A percentile compares a stretch with the other conserved stretches of the same genome.
These are phyloP conservation scores for Boletus barrowsii DNA, from an alignment of 768 basidiomycete genomes.

Conservation along the genomic window DNA sequence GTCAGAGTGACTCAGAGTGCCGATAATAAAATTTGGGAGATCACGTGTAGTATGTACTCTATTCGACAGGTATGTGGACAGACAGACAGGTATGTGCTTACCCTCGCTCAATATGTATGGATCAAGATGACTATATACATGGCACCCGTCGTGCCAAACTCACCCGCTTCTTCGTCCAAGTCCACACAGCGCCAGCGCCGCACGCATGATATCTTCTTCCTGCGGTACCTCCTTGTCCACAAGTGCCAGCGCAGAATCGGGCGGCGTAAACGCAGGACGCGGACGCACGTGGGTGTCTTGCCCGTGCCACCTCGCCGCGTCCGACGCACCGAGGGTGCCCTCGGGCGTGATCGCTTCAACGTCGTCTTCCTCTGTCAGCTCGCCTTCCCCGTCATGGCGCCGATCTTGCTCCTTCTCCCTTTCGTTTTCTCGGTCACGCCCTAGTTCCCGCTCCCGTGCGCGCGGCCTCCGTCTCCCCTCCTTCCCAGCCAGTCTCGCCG, in stretches of 20 bases:
- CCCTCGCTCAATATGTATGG: too few relatives aligned
- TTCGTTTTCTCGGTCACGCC: not conserved
- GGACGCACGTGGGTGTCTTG: not conserved
- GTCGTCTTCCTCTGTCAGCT: constrained; percentile 55
- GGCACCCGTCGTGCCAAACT: not conserved
- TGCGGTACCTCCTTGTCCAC: constrained; percentile 26
- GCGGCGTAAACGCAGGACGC: not conserved
- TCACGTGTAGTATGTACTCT: too few relatives aligned
- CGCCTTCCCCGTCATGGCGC: constrained; percentile 14
- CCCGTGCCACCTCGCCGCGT: constrained; percentile 39
- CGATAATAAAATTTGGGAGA: too few relatives aligned
- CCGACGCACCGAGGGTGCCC: constrained; percentile 44
- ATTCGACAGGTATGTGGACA: too few relatives aligned
- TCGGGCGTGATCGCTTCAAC: constrained; percentile 65
- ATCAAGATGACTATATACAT: too few relatives aligned
- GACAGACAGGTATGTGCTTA: too few relatives aligned
- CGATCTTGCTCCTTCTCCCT: not conserved
- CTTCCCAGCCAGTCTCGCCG: constrained; percentile 49
- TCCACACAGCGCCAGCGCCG: constrained; percentile 66
- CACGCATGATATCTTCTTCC: constrained; percentile 69
- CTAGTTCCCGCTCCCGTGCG: constrained; percentile 2
- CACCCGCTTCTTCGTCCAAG: constrained; percentile 32
- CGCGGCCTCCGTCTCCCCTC: constrained; percentile 25
- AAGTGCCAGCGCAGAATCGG: not conserved
- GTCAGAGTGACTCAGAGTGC: too few relatives aligned